These are phyloP conservation scores for Termitomyces sp. DNA, from an alignment of 768 basidiomycete species.

Conservation along the genomic window DNA sequence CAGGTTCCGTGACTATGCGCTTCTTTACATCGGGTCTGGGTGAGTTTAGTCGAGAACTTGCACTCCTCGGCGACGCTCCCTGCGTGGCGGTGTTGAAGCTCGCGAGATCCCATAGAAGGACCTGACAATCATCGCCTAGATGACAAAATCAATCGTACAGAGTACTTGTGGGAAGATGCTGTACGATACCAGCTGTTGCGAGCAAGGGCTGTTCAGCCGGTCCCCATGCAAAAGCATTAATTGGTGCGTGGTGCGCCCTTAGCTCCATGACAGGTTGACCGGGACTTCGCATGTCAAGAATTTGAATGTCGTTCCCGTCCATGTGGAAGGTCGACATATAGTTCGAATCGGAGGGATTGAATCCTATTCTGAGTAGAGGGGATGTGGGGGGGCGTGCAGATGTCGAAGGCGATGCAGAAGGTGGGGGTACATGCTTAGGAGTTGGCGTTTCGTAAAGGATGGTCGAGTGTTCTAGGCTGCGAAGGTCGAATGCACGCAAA, in stretches of 20 bases:
- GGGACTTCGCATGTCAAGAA: conserved; percentile 95
- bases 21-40: conserved; percentile 80
- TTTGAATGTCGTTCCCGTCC: conserved; percentile 85
- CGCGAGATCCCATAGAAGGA: conserved; percentile 89
- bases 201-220: conserved; percentile 76
- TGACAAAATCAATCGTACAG: conserved; percentile 3
- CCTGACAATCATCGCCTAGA: conserved; percentile 87
- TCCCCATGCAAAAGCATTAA: conserved; percentile 92
- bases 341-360: conserved; percentile 88
- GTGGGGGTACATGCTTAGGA: conserved; percentile 63
- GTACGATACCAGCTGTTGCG: conserved; percentile 75
- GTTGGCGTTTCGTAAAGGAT: conserved; percentile 94
- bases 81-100: conserved; percentile 46
- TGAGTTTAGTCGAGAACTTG: conserved; percentile 69
- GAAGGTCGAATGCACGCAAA: conserved; percentile 92
- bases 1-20: conserved; percentile 64
- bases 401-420: conserved; percentile 49
- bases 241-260: conserved; percentile 70
- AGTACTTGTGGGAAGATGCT: background rate
- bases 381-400: conserved; percentile 70
- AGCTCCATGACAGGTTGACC: conserved; percentile 94
- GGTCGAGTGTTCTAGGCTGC: conserved; percentile 95
- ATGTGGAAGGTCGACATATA: conserved; percentile 98
- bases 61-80: conserved; percentile 62
- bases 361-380: conserved; percentile 80